Evolutionary conservation across 1,284 basidiomycete genomes (phyloP), one percentile per base, ranked within the genome.

Genomic region (Tranzscheliella williamsii): DNA sequence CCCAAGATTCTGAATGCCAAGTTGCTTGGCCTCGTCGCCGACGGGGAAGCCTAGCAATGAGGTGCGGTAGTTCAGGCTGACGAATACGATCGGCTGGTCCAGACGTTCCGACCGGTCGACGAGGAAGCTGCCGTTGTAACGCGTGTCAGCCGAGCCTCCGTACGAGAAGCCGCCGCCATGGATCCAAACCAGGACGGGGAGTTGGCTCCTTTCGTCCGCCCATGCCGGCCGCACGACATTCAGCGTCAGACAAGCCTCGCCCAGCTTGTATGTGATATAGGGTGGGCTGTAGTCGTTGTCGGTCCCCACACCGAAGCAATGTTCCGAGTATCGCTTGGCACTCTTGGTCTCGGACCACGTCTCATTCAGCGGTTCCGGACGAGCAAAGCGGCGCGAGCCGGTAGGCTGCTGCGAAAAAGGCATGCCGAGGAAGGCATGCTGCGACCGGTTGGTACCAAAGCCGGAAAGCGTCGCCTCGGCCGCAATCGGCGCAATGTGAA

Each of bases 221-320:
- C 40, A 18, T 8, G 39, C 49, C 4, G 67, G 64, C 22, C 62
- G 48, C n/a, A 61, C 48, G 20, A 69, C 43, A 34, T 69, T 64
- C 43, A 69, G 41, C 38, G 43, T 53, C 35, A 69, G 54, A 26
- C 67, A 69, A 44, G 63, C 42, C 24, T 69, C 67, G 29, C 50
- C 51, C 42, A 54, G 34, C 21, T 50, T 48, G 43, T 50, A 64
- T 9, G 56, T 60, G 11, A 60, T 45, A 35, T 53, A 60, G 6
- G 56, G 56, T 4, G 56, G 50, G 1, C 32, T 39, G 30, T 52
- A 51, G 30, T 58, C 42, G 29, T 55, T 39, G 26, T 54, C 47
- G 2, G 29, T 34, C 11, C 50, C 55, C 1, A 48, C 42, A 2
- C 47, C 50, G 15, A 34, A 58, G 32, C 61, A 65, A 18, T 31